Percentiles rank a stretch among this genome's conserved stretches.
These are phyloP conservation scores for Thermochaetoides thermophila DNA, from an alignment of 495 filamentous ascomycete species.

Conservation along the genomic window DNA sequence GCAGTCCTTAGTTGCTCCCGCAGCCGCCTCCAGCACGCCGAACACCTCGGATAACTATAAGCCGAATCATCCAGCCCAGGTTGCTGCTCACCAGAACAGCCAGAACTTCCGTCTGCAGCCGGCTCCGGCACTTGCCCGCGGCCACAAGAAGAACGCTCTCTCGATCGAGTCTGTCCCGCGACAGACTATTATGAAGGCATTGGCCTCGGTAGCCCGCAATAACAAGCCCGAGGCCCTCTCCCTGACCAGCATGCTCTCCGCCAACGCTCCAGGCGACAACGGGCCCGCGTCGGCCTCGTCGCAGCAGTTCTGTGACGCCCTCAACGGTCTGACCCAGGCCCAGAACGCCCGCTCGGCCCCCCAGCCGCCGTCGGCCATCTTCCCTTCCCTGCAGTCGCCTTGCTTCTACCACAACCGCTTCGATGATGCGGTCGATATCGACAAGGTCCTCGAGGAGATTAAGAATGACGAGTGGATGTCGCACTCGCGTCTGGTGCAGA, in stretches of 20 bases:
- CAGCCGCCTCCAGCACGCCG: too few relatives aligned
- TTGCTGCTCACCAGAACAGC: too few relatives aligned
- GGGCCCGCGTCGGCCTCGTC: conserved; percentile 35
- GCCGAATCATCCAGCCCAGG: too few relatives aligned
- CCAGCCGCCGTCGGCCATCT: conserved; percentile 41
- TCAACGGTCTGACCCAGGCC: conserved; percentile 42
- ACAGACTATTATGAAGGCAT: conserved; percentile 79
- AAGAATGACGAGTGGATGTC: conserved; percentile 78
- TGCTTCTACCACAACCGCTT: conserved; percentile 97
- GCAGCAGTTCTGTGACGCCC: conserved; percentile 48
- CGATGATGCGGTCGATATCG: conserved; percentile 87
- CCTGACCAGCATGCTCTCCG: conserved; percentile 36
- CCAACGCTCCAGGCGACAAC: conserved; percentile 22
- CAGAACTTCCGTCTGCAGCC: conserved; percentile 1
- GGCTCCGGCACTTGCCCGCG: conserved; percentile 6
- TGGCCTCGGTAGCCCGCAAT: conserved; percentile 55
- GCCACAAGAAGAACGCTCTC: conserved; percentile 45
- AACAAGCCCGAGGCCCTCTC: conserved; percentile 43
- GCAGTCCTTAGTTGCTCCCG: too few relatives aligned
- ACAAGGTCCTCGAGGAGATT: conserved; percentile 91
- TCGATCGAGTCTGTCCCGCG: conserved; percentile 62
- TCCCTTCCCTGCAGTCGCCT: conserved; percentile 63
- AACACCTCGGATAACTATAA: too few relatives aligned
- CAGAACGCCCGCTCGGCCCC: conserved; percentile 20
- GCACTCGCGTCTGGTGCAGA: conserved; percentile 84